These are phyloP conservation scores for Acidiella bohemica DNA, from an alignment of 495 filamentous ascomycete species.

Conservation along the genomic window DNA sequence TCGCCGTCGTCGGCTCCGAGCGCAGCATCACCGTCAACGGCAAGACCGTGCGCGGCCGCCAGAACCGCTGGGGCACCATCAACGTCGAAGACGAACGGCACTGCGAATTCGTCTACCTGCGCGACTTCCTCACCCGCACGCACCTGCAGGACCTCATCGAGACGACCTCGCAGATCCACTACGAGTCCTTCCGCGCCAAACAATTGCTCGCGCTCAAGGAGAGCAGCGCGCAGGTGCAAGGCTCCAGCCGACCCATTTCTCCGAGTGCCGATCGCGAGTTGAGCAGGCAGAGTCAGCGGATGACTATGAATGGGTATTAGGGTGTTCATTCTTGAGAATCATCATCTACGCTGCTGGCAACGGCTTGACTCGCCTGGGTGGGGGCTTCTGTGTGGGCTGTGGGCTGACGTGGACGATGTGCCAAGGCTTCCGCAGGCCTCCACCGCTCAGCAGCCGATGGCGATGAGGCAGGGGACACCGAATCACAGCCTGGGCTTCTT, in stretches of 20 bases:
- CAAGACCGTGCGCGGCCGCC: conserved; percentile 93
- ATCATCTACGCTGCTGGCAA: neutral
- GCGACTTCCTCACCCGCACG: conserved; percentile 93
- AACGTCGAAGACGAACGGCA: conserved; percentile 99
- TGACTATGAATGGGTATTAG: conserved; percentile 97
- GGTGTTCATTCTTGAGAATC: neutral
- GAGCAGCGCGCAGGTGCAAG: conserved; percentile 73
- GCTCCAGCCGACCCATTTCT: conserved; percentile 73
- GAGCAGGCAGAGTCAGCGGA: conserved; percentile 88
- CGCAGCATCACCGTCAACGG: conserved; percentile 94
- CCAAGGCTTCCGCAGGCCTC: no score
- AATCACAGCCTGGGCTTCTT: no score
- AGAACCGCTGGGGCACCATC: conserved; percentile 99
- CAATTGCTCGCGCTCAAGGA: conserved; percentile 96
- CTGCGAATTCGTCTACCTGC: conserved; percentile 96
- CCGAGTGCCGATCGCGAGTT: conserved; percentile 87
- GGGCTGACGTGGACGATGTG: no score
- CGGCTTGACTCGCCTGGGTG: neutral
- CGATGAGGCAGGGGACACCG: no score
- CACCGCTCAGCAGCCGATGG: no score
- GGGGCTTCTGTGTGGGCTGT: neutral
- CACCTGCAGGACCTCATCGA: conserved; percentile 97
- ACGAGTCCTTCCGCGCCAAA: conserved; percentile 99
- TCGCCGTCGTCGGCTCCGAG: conserved; percentile 95
- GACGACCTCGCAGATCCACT: conserved; percentile 99